Evolutionary conservation across 192 early-diverging fungal species (phyloP).

Genomic region (Jimgerdemannia lactiflua): DNA sequence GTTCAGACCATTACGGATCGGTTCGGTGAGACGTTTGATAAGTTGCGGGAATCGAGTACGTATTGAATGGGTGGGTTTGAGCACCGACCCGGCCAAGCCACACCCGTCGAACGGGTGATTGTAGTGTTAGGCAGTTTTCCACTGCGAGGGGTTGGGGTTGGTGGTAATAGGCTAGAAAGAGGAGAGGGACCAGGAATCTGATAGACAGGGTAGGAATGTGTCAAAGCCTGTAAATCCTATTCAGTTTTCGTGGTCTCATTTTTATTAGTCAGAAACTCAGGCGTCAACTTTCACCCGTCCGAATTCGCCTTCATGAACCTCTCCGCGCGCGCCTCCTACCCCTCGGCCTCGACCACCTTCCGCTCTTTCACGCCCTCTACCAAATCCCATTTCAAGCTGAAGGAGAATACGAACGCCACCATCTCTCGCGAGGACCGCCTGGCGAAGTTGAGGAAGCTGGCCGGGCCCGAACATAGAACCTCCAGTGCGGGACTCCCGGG

Average conservation of each 20-base stretch:
- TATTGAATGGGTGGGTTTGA: not conserved
- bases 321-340: not conserved
- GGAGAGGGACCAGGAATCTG: too few species aligned
- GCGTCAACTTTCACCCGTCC: not conserved
- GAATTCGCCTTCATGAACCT: conserved; percentile 1
- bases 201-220: too few species aligned
- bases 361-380: not conserved
- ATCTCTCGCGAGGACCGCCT: not conserved
- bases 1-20: not conserved
- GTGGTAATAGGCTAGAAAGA: too few species aligned
- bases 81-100: not conserved
- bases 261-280: not conserved
- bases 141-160: too few species aligned
- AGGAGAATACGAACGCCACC: not conserved
- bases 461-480: not conserved
- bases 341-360: not conserved
- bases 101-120: too few species aligned
- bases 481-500: not conserved
- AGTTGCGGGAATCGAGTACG: not conserved
- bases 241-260: too few species aligned
- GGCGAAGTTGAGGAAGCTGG: not conserved
- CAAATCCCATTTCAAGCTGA: not conserved
- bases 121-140: too few species aligned
- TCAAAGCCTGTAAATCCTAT: too few species aligned
- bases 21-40: not conserved